A percentile compares a stretch with the other conserved stretches of the same genome.
Conservation (phyloP, 2,329 filamentous ascomycete genomes). For the Clonostachys solani region DNA sequence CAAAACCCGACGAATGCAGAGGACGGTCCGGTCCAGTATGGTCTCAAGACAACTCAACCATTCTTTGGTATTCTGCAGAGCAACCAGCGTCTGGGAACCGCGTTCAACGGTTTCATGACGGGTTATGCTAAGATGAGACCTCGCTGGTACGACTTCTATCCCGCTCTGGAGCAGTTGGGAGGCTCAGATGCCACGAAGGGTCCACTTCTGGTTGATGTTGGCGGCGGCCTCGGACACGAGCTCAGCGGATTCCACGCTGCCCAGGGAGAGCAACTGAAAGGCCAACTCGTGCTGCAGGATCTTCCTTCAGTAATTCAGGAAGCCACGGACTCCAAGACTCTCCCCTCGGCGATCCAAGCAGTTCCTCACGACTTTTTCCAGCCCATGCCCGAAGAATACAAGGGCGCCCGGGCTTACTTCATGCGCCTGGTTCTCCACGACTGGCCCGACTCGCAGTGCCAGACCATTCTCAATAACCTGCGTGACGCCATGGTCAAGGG, state of each 20-base stretch:
- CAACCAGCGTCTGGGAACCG: constrained; percentile 16
- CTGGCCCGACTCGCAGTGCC: constrained; percentile 33
- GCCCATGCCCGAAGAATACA: constrained; percentile 10
- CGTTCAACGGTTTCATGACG: constrained; percentile 30
- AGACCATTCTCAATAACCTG: constrained; percentile 17
- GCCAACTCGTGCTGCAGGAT: constrained; percentile 43
- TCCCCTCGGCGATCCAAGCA: constrained; percentile 2
- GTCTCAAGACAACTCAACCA: constrained; percentile 22
- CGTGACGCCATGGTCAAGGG: constrained; percentile 8
- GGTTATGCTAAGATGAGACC: constrained; percentile 24
- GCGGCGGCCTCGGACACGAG: constrained; percentile 27
- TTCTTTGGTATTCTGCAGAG: constrained; percentile 24
- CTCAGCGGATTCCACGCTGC: constrained; percentile 22
- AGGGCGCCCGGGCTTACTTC: constrained; percentile 32
- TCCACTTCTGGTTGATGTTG: constrained; percentile 25
- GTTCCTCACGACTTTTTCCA: constrained; percentile 15
- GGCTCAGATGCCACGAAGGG: constrained; percentile 8
- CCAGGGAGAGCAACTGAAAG: constrained; percentile 25
- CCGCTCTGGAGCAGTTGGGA: constrained; percentile 20
- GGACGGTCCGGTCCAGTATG: constrained; percentile 10
- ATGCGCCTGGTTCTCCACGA: constrained; percentile 42
- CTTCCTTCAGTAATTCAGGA: constrained; percentile 28
- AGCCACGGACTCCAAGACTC: not conserved
- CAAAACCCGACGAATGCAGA: constrained; percentile 14
- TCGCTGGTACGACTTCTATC: constrained; percentile 29